Base-by-base conservation (phyloP, 164 flowering plant species). In the Tinospora cordifolia region DNA sequence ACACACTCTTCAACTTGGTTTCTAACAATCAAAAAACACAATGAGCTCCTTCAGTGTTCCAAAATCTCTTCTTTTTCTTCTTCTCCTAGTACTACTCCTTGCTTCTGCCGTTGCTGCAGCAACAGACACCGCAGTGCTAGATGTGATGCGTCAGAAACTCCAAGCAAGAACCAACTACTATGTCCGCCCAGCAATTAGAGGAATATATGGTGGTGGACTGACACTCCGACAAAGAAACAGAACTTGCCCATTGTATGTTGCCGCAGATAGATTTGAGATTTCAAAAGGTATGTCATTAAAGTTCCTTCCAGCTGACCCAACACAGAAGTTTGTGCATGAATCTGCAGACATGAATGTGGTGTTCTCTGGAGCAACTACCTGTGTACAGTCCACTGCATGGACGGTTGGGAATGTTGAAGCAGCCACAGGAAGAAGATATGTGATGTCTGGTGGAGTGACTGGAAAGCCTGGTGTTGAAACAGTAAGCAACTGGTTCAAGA, bases 321-420 rank as follows among this genome's bases (percentile, higher is more conserved):
- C 22, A 25, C 34, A 6, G 30, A 67, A 64, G 26, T 59, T 49
- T 26, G 27, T 77, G 9, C 60, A 38, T 17, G 54, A 25, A 60
- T 67, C 74, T 12, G 51, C 46, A 27, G 78, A 77, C 17, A 25
- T 77, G 64, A 75, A 75, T 21, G 41, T 77, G 0, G 78, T 58
- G 27, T 80, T 80, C 54, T 44, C 66, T 15, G 76, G 65, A 13
- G 78, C 68, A 0, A 76, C 82, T 19, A 71, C 57, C 17, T 76
- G 79, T 62, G 79, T 71, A 40, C 78, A 80, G 46, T 77, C 76
- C 17, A 72, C 72, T 24, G 78, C 49, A 5, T 80, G 82, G 82
- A 75, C 71, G n/a, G n/a, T n/a, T n/a, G n/a, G n/a, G n/a, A n/a
- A n/a, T n/a, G n/a, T n/a, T n/a, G n/a, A n/a, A n/a, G n/a, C n/a